A percentile compares a stretch with the other conserved stretches of the same genome.
Evolutionary conservation across 352 stramenopile genomes (phyloP).

Genomic region (Phytophthora constricta): DNA sequence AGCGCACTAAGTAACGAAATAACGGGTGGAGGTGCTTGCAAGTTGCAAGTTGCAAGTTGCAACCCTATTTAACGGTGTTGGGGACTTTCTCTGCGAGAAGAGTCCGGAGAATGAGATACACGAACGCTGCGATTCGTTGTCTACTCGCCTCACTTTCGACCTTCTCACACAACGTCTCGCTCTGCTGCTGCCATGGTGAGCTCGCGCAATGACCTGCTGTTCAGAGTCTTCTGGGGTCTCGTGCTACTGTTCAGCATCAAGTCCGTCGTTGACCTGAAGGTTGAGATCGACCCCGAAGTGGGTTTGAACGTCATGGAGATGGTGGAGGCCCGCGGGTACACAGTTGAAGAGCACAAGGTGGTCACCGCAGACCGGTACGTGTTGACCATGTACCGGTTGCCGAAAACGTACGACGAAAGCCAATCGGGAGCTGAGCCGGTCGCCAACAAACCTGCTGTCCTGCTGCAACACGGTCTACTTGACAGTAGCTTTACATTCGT

Average conservation of each 20-base stretch:
- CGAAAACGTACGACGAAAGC: conserved; percentile 49
- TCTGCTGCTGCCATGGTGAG: background rate
- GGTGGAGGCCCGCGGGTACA: conserved; percentile 44
- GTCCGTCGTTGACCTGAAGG: conserved; percentile 5
- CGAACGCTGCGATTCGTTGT: background rate
- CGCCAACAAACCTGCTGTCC: conserved; percentile 47
- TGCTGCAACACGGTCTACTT: conserved; percentile 59
- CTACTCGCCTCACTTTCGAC: background rate
- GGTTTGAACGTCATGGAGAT: conserved; percentile 38
- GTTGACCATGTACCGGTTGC: conserved; percentile 61
- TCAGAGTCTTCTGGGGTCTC: background rate
- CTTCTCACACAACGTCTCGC: too few species aligned
- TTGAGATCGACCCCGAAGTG: conserved; percentile 35
- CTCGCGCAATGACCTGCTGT: background rate
- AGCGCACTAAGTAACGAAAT: too few species aligned
- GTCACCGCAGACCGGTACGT: conserved; percentile 57
- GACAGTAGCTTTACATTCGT: conserved; percentile 62
- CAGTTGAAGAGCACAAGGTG: conserved; percentile 52
- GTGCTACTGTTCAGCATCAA: conserved; percentile 2
- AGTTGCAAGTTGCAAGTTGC: too few species aligned
- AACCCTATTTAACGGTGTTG: too few species aligned
- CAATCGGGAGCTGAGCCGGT: conserved; percentile 16
- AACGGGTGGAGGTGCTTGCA: too few species aligned
- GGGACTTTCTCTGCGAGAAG: background rate
- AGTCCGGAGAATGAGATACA: background rate